phyloP scores from a whole-genome alignment of 2,329 filamentous ascomycete species.

The Talaromyces rugulosus region DNA sequence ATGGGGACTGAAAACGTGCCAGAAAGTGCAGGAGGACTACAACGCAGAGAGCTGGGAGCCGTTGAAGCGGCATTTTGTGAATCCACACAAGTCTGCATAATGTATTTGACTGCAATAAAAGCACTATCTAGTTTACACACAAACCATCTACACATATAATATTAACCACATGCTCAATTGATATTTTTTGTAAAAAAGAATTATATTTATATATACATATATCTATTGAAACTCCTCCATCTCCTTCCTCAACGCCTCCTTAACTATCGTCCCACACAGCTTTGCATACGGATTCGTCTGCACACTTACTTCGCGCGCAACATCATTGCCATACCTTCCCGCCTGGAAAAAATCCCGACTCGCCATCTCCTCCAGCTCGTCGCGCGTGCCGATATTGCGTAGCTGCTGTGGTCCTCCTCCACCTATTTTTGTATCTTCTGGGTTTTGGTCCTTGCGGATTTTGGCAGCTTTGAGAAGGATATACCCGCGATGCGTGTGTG shows the following conservation, averaged over 20 bases:
- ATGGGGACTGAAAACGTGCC: conserved; percentile 66
- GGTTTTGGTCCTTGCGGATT: conserved; percentile 15
- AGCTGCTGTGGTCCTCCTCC: conserved; percentile 27
- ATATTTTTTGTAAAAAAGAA: too few relatives aligned
- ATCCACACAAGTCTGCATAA: conserved; percentile 27
- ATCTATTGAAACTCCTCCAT: conserved; percentile 27
- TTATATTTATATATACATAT: too few relatives aligned
- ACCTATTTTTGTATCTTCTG: not conserved
- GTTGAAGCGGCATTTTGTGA: conserved; percentile 60
- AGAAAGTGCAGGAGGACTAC: conserved; percentile 68
- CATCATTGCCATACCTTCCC: conserved; percentile 53
- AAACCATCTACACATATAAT: too few relatives aligned
- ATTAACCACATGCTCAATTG: too few relatives aligned
- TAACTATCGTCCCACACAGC: conserved; percentile 59
- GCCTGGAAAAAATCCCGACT: conserved; percentile 53
- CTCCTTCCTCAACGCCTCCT: conserved; percentile 56
- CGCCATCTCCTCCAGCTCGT: conserved; percentile 52
- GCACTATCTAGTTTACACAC: not conserved
- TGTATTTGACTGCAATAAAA: not conserved
- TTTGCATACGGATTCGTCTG: conserved; percentile 61
- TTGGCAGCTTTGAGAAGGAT: conserved; percentile 37
- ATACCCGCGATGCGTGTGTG: conserved; percentile 53
- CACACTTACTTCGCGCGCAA: conserved; percentile 55
- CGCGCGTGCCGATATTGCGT: conserved; percentile 25
- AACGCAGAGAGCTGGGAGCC: conserved; percentile 77